Evolutionary conservation across 495 filamentous ascomycete genomes (phyloP).

Genomic region (Aspergillus bridgeri): DNA sequence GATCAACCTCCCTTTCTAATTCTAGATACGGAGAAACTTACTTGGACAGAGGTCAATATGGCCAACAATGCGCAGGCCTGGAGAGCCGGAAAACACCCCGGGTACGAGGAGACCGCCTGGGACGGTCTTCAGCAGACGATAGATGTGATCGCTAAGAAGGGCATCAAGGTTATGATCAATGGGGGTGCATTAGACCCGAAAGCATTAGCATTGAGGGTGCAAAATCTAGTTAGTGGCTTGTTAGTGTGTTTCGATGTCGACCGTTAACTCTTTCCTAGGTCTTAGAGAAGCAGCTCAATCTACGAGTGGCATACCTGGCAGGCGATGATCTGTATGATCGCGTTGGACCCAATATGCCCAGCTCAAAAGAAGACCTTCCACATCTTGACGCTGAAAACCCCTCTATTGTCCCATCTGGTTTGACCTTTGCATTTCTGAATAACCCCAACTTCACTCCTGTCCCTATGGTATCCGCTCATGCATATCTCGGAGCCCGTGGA

Average conservation of each 20-base stretch:
- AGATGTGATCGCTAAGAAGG: slow-evolving; percentile 38
- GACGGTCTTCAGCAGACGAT: slow-evolving; percentile 43
- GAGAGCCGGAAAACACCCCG: slow-evolving; percentile 33
- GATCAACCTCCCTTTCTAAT: neutral
- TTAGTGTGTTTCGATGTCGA: too few species aligned
- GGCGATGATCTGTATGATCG: slow-evolving; percentile 42
- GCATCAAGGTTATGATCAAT: slow-evolving; percentile 45
- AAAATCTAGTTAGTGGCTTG: slow-evolving; percentile 35
- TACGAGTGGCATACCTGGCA: slow-evolving; percentile 45
- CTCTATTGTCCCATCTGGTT: slow-evolving; percentile 7
- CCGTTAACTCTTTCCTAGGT: slow-evolving; percentile 9
- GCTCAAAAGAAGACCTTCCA: slow-evolving; percentile 23
- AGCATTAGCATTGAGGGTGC: slow-evolving; percentile 36
- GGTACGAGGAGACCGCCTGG: slow-evolving; percentile 44
- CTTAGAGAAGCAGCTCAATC: slow-evolving; percentile 23
- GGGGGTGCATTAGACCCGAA: slow-evolving; percentile 43
- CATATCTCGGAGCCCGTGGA: slow-evolving; percentile 8
- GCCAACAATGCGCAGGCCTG: slow-evolving; percentile 43
- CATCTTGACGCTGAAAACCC: slow-evolving; percentile 35
- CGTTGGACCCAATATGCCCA: slow-evolving; percentile 28
- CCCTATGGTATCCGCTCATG: slow-evolving; percentile 30
- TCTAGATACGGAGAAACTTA: too few species aligned
- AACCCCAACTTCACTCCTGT: slow-evolving; percentile 8
- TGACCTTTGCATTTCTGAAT: slow-evolving; percentile 26
- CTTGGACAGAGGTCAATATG: slow-evolving; percentile 42